Conservation (phyloP, 1,284 basidiomycete species). For the Trichosporon coremiiforme region DNA sequence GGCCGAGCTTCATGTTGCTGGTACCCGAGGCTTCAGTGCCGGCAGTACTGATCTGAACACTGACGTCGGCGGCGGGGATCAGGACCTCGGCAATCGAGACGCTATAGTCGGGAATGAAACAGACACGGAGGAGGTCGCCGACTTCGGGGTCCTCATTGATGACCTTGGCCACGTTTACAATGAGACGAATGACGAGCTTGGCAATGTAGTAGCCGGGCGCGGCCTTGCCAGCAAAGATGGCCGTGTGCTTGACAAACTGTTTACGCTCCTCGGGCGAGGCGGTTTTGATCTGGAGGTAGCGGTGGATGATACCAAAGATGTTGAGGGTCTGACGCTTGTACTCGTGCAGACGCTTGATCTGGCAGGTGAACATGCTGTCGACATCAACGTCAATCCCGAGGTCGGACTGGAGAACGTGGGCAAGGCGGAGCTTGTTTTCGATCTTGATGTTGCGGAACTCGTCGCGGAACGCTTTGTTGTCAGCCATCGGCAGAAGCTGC, state of each 20-base stretch:
- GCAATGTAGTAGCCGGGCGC: constrained; percentile 59
- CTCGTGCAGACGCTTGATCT: constrained; percentile 72
- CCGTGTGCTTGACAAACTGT: constrained; percentile 65
- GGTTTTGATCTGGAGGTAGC: constrained; percentile 78
- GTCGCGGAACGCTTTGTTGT: constrained; percentile 71
- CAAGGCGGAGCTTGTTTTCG: constrained; percentile 77
- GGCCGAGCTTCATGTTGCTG: constrained; percentile 78
- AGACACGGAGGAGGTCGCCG: constrained; percentile 75
- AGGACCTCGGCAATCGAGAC: constrained; percentile 84
- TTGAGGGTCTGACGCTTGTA: constrained; percentile 68
- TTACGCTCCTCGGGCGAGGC: constrained; percentile 75
- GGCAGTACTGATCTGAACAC: constrained; percentile 89
- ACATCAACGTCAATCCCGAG: constrained; percentile 69
- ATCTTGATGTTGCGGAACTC: constrained; percentile 82
- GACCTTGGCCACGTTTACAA: constrained; percentile 80
- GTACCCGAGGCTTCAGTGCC: constrained; percentile 71
- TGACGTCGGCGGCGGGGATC: constrained; percentile 87
- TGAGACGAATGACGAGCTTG: constrained; percentile 78
- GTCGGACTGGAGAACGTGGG: constrained; percentile 72
- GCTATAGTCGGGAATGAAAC: constrained; percentile 75
- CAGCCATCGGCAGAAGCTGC: constrained; percentile 61
- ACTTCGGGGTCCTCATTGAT: constrained; percentile 86
- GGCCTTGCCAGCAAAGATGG: constrained; percentile 78
- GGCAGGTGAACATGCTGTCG: constrained; percentile 84
- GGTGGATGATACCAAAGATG: constrained; percentile 72